Base-by-base conservation (phyloP, 805 yeast genomes). In the Torulaspora delbrueckii region DNA sequence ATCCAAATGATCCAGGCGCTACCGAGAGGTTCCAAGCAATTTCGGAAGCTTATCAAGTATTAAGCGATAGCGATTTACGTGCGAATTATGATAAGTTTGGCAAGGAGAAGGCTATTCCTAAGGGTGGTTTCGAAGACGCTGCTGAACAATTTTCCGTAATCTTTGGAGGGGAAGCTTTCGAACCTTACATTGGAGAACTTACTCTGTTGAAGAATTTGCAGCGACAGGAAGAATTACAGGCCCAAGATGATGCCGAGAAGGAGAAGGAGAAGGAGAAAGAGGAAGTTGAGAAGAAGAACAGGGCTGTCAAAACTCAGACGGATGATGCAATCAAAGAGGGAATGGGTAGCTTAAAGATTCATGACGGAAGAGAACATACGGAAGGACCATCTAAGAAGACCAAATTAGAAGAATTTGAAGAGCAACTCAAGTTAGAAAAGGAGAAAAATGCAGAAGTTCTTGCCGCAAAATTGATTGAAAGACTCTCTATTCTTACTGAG, bases 101-200 rank as follows among this genome's bases (percentile, higher is more conserved):
- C 41, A 82, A 80, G 58, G 86, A 84, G 47, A 81, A 78, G 51
- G 82, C 84, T 12, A 77, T 82, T 25, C 84, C 86, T 1, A 72
- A 71, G 41, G 86, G 82, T 51, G 88, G 87, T 3, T 82, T 82
- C 57, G 87, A 81, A 52, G 91, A 84, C 62, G 86, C 91, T 2
- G 72, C 78, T 34, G 88, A 82, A 58, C 80, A 81, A 55, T 83
- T 82, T 61, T 73, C 82, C 3, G 75, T 75, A 69, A 82, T 83
- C 48, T 82, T 89, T 66, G 96, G 96, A 37, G 96, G 96, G 40
- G 95, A 85, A 46, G 95, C 93, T 1, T 89, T 90, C 66, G 76
- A 73, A 27, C 82, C 83, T 40, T 83, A 89, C 75, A 86, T 91
- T 56, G 99, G 99, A 4, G 96, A 93, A 62, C 69, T 89, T 50